Base-by-base conservation (phyloP, 306 rosid genomes). In the Phaseolus lunatus region DNA sequence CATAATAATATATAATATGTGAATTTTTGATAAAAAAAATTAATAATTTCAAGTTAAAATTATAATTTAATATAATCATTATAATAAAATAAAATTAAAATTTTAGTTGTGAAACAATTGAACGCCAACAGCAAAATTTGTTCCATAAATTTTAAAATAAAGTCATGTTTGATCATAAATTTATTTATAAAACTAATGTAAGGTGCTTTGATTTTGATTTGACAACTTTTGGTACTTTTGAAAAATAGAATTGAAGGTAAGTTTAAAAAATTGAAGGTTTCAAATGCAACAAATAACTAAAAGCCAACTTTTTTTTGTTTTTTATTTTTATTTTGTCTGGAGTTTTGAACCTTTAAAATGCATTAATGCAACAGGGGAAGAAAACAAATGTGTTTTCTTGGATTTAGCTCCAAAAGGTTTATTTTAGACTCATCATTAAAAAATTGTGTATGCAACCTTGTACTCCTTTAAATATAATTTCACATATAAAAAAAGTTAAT, bases 271-370 rank as follows among this genome's bases (percentile, higher is more conserved):
- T 12, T 56, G 3, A 56, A 24, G 33, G 7, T 23, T 24, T 57
- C 15, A 22, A 26, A 13, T 9, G 18, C 19, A 29, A 59, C 2
- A 29, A 6, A 61, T 2, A 14, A 3, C 13, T 33, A 63, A 63
- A 61, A 63, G 69, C 69, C 47, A 63, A 33, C 7, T 29, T 4
- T 29, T 63, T 63, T 37, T 63, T 63, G 67, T 63, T n/a, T 33
- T 0, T n/a, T n/a, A n/a, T n/a, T n/a, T 35, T 63, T 33, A 16
- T 63, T 31, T 63, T 35, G 69, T 63, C 48, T 45, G 3, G 7
- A 18, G 4, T n/a, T 63, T 63, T 63, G 3, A 22, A 7, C 15
- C 57, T 45, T 67, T 45, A 11, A 7, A 59, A 27, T 14, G 66
- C 41, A 59, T 27, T 59, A 67, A 67, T 67, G 53, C 54, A 43